Percentiles rank a stretch among this genome's conserved stretches.
phyloP scores from a whole-genome alignment of 2,329 filamentous ascomycete genomes.

The Trichoderma sp. region DNA sequence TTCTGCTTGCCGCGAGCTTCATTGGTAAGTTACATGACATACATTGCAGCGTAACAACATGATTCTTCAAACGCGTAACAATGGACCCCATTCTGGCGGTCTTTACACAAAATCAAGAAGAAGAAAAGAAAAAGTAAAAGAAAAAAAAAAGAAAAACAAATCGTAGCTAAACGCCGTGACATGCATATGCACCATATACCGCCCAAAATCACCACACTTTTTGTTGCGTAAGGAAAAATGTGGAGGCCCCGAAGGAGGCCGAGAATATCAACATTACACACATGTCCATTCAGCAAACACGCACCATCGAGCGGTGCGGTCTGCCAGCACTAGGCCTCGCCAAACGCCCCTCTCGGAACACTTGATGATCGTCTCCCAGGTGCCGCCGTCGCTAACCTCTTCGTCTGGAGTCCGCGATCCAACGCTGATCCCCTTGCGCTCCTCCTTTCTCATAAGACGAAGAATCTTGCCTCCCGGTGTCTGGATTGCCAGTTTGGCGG shows the following conservation, averaged over 20 bases:
- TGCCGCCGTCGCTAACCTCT: conserved; percentile 65
- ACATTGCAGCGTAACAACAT: conserved; percentile 16
- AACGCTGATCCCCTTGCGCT: conserved; percentile 55
- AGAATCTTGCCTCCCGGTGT: conserved; percentile 93
- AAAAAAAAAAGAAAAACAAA: background rate
- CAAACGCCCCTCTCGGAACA: conserved; percentile 79
- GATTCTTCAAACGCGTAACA: conserved; percentile 15
- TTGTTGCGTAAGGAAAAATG: background rate
- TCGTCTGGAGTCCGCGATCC: conserved; percentile 49
- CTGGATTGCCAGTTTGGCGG: conserved; percentile 93
- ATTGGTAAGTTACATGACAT: conserved; percentile 13
- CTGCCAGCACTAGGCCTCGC: conserved; percentile 78
- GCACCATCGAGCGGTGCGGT: conserved; percentile 82
- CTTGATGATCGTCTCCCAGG: conserved; percentile 90
- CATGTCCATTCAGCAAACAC: conserved; percentile 89
- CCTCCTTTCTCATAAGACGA: conserved; percentile 77
- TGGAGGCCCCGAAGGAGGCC: background rate
- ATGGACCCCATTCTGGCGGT: background rate
- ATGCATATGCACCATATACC: conserved; percentile 23
- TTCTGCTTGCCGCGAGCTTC: background rate
- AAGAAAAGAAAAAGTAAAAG: background rate
- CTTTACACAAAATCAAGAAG: conserved; percentile 10
- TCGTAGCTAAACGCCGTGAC: conserved; percentile 20
- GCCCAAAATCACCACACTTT: conserved; percentile 14
- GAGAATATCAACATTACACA: conserved; percentile 30